Conservation (phyloP, 2,329 filamentous ascomycete genomes). For the Colletotrichum orchidophilum region DNA sequence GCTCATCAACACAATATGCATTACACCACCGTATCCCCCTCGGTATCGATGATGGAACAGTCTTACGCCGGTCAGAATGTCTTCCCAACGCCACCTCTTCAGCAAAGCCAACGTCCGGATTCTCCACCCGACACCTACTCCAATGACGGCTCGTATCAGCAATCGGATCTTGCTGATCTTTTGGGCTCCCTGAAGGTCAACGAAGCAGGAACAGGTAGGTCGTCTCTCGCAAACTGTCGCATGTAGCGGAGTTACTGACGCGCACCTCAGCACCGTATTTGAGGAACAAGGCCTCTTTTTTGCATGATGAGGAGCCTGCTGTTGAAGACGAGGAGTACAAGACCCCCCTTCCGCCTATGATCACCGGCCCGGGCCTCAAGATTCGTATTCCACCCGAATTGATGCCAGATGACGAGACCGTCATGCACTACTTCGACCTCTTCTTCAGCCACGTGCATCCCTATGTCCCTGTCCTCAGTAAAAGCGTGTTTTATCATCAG, state of each 20-base stretch:
- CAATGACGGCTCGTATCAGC: conserved; percentile 68
- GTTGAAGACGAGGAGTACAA: conserved; percentile 81
- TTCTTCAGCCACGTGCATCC: conserved; percentile 93
- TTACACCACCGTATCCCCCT: conserved; percentile 62
- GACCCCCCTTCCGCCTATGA: conserved; percentile 73
- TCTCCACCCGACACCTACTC: conserved; percentile 63
- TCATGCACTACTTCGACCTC: conserved; percentile 85
- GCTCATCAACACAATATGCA: conserved; percentile 58
- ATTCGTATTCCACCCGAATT: conserved; percentile 91
- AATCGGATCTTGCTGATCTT: conserved; percentile 80
- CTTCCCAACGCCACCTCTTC: conserved; percentile 65
- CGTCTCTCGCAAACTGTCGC: not conserved
- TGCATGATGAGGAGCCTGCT: conserved; percentile 67
- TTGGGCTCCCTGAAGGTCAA: conserved; percentile 89
- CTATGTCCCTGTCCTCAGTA: conserved; percentile 90
- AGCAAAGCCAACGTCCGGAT: conserved; percentile 50
- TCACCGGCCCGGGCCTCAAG: conserved; percentile 75
- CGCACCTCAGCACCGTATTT: conserved; percentile 80
- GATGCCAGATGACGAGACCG: conserved; percentile 89
- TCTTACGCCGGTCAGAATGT: conserved; percentile 58
- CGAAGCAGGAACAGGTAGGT: conserved; percentile 83
- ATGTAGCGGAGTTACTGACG: conserved; percentile 22
- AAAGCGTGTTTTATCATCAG: conserved; percentile 83
- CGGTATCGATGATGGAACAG: conserved; percentile 61
- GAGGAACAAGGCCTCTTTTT: conserved; percentile 66